A percentile compares a stretch with the other conserved stretches of the same genome.
phyloP scores from a whole-genome alignment of 768 basidiomycete genomes.

The Tephrocybe sp. region DNA sequence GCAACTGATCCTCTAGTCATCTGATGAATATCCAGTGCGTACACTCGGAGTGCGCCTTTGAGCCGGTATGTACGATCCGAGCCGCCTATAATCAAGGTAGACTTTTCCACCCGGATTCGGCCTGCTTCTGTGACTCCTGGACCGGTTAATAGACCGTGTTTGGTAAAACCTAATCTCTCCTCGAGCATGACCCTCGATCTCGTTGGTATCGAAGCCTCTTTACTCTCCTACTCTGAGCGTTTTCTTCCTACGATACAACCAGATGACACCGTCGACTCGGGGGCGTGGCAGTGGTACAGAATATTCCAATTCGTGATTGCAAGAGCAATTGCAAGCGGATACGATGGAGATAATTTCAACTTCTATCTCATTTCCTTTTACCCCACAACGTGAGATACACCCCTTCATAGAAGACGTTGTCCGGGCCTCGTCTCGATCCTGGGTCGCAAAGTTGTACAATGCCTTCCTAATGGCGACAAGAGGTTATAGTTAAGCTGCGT shows the following conservation, averaged over 20 bases:
- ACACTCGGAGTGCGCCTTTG: background rate
- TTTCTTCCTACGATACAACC: conserved; percentile 17
- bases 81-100: conserved; percentile 5
- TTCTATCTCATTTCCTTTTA: background rate
- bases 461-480: conserved; percentile 12
- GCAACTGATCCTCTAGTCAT: conserved; percentile 7
- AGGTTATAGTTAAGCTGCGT: background rate
- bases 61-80: conserved; percentile 12
- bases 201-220: background rate
- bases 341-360: background rate
- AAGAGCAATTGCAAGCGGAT: too few species aligned
- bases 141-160: conserved; percentile 10
- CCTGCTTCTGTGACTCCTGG: conserved; percentile 4
- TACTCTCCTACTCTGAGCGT: conserved; percentile 6
- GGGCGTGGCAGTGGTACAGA: too few species aligned
- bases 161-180: conserved; percentile 4
- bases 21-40: conserved; percentile 3
- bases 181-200: conserved; percentile 7
- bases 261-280: conserved; percentile 1
- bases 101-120: background rate
- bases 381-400: conserved; percentile 9
- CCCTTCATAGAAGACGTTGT: background rate
- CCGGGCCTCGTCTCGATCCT: conserved; percentile 3
- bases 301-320: too few species aligned
- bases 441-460: background rate